These are phyloP conservation scores for Citrullus amarus DNA, from an alignment of 306 rosid species.

Conservation along the genomic window DNA sequence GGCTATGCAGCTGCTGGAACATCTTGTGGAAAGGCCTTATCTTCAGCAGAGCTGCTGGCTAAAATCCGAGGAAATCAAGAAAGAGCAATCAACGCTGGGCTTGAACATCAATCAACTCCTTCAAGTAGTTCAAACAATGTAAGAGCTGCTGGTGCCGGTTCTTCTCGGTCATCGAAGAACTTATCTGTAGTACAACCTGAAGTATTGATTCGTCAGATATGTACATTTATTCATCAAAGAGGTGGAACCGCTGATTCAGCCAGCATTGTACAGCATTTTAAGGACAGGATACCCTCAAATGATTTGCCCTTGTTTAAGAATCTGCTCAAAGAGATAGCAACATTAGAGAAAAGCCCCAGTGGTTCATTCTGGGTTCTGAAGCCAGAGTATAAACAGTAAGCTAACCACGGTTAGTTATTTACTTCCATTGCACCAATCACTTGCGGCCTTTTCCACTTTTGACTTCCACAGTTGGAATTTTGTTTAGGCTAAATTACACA, in stretches of 20 bases:
- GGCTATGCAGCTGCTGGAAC: slow-evolving; percentile 57
- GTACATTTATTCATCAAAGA: slow-evolving; percentile 65
- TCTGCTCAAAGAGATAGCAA: slow-evolving; percentile 84
- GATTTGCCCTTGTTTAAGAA: slow-evolving; percentile 91
- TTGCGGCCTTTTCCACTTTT: neutral
- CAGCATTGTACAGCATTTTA: slow-evolving; percentile 72
- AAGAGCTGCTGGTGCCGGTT: slow-evolving; percentile 27
- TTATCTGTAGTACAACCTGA: slow-evolving; percentile 58
- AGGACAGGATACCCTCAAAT: slow-evolving; percentile 55
- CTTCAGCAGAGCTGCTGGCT: slow-evolving; percentile 67
- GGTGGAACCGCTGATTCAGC: slow-evolving; percentile 60
- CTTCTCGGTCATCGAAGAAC: slow-evolving; percentile 39
- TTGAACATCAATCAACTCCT: slow-evolving; percentile 37
- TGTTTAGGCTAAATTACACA: neutral
- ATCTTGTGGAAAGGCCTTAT: slow-evolving; percentile 70
- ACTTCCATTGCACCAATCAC: neutral
- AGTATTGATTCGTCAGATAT: slow-evolving; percentile 67
- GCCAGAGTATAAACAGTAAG: slow-evolving; percentile 49
- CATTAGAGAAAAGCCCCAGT: slow-evolving; percentile 40
- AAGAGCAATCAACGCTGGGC: slow-evolving; percentile 57
- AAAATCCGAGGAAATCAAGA: slow-evolving; percentile 64
- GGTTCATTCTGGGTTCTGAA: slow-evolving; percentile 75
- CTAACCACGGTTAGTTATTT: neutral
- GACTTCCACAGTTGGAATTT: neutral
- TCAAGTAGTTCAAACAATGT: slow-evolving; percentile 27